Evolutionary conservation across 2,329 filamentous ascomycete genomes (phyloP), one percentile per base, ranked within the genome.

Genomic region (Aspergillus sp.): DNA sequence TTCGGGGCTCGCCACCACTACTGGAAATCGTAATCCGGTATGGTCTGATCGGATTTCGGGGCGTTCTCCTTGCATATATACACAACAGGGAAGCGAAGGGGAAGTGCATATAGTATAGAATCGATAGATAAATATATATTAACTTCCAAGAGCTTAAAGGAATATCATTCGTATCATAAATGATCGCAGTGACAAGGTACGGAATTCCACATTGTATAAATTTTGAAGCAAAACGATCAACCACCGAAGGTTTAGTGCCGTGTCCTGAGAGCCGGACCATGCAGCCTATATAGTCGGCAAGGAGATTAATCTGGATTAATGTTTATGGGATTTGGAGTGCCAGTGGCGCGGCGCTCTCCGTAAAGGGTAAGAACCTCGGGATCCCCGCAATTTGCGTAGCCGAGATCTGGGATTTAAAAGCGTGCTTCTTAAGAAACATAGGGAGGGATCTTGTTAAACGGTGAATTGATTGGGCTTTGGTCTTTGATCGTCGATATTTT

Each of bases 341-440:
- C 8, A 31, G 27, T 31, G 27, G 27, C 4, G 27, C 27, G 24
- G 24, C 9, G 9, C 27, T 31, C 27, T 9, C 51, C 56, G 33
- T 46, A 51, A 33, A 48, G 43, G 23, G 23, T 33, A 60, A 50
- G 31, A 41, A 35, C 59, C 56, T 61, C 59, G 59, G 56, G 48
- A 50, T 61, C 53, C 52, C 56, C 56, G 43, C 51, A 51, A 40
- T 53, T 48, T 12, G 12, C 24, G 43, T 55, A 57, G 31, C 58
- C 58, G 55, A 60, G 39, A 48, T 21, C 27, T 31, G 27, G 27
- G 27, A 11, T 31, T 31, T 31, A 31, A 31, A 31, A 31, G 27
- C 27, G 9, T 31, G 27, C 9, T 9, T 31, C 2, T 31, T 31
- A 31, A 11, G 27, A 31, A 31, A 1, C 27, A 31, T 31, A 31